phyloP scores from a whole-genome alignment of 306 rosid species.

The Rosa lucieae region DNA sequence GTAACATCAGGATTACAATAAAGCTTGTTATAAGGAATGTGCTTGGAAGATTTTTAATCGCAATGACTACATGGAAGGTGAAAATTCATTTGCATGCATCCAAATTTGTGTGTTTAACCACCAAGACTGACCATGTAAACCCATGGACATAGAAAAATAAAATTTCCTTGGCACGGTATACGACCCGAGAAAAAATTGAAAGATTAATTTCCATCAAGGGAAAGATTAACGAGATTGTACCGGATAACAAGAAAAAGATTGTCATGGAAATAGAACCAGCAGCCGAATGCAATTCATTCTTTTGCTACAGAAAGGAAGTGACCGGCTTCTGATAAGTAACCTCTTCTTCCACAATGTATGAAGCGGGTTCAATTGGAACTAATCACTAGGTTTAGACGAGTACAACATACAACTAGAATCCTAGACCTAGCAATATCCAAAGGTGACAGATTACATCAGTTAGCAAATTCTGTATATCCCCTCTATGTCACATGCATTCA shows the following conservation, averaged over 20 bases:
- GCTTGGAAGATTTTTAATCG: not conserved
- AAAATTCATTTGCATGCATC: no score
- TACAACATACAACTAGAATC: constrained; percentile 44
- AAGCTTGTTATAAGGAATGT: not conserved
- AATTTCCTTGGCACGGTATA: not conserved
- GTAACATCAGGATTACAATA: not conserved
- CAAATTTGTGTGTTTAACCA: no score
- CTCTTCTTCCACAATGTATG: constrained; percentile 30
- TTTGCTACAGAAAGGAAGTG: constrained; percentile 8
- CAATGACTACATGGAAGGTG: no score
- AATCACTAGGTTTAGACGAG: constrained; percentile 14
- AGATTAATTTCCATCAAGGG: not conserved
- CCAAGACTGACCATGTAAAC: no score
- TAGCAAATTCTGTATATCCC: constrained; percentile 49
- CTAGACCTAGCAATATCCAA: constrained; percentile 33
- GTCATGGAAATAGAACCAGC: constrained; percentile 25
- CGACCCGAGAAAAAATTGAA: not conserved
- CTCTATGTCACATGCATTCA: constrained; percentile 40
- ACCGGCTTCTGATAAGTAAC: constrained; percentile 4
- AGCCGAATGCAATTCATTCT: constrained; percentile 18
- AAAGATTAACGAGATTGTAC: not conserved
- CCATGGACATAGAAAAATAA: no score
- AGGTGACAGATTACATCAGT: constrained; percentile 46
- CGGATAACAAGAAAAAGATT: not conserved
- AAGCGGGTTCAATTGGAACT: constrained; percentile 24